Percentiles rank a stretch among this genome's conserved stretches.
Conservation (phyloP, 1,139 yeast genomes). For the Taphrina wiesneri region DNA sequence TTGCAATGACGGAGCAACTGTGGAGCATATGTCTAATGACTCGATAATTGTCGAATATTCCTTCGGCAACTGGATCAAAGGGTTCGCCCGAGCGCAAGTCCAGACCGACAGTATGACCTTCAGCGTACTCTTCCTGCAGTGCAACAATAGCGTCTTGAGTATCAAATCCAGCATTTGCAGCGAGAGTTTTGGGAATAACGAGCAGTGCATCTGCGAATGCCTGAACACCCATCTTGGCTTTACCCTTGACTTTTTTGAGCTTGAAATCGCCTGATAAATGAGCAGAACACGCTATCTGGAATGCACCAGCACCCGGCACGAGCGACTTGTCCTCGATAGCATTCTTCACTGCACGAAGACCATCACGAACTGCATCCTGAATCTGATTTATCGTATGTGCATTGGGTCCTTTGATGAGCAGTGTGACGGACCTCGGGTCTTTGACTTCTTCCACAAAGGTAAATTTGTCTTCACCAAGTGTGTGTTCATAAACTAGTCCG, state of each 20-base stretch:
- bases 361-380: conserved; percentile 96
- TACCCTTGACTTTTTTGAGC: conserved; percentile 67
- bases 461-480: conserved; percentile 95
- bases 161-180: conserved; percentile 91
- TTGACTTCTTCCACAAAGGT: conserved; percentile 91
- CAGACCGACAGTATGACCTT: conserved; percentile 83
- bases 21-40: conserved; percentile 90
- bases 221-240: conserved; percentile 82
- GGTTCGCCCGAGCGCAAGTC: conserved; percentile 92
- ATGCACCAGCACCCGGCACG: conserved; percentile 97
- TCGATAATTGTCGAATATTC: conserved; percentile 94
- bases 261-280: conserved; percentile 56
- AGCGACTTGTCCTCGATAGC: conserved; percentile 81
- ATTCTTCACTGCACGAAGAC: conserved; percentile 90
- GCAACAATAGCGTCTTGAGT: conserved; percentile 83
- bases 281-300: conserved; percentile 77
- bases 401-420: conserved; percentile 89
- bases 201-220: conserved; percentile 92
- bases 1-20: conserved; percentile 92
- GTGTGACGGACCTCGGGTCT: conserved; percentile 89
- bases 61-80: conserved; percentile 90
- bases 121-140: conserved; percentile 86
- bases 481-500: conserved; percentile 87
- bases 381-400: conserved; percentile 85
- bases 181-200: conserved; percentile 87